Base-by-base conservation (phyloP, 164 flowering plant species). In the Macadamia tetraphylla region DNA sequence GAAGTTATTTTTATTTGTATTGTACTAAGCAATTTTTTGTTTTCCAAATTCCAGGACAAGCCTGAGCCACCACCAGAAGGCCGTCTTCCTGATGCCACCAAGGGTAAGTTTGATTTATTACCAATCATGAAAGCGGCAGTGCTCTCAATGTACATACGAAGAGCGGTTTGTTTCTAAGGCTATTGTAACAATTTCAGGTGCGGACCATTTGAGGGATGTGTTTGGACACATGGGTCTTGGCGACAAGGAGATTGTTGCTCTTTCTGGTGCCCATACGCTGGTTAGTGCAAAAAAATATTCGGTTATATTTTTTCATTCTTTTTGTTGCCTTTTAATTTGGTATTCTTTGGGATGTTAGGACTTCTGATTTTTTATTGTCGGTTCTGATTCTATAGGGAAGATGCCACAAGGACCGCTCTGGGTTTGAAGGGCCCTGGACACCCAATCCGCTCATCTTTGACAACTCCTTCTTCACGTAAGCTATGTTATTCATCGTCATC, bases 1-100 rank as follows among this genome's bases (percentile, higher is more conserved):
- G 5, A 35, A 0, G 40, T 35, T 35, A 35, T 35, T 35, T 35
- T 0, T 35, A 35, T 23, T 23, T 23, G 0, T 35, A 35, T 35
- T 35, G 5, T 35, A 35, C 5, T 35, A 35, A 35, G 40, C 40
- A 35, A 35, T 35, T 35, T 35, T 35, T 35, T 35, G 40, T 30
- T 49, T 29, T 53, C 57, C 23, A 23, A 23, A 31, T 58, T 12
- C 59, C 86, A 94, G 98, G 98, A 94, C 87, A 90, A 90, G 79
- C 71, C 80, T 9, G 76, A 79, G 61, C 88, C 97, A 69, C 96
- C 98, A 4, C 80, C 80, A 2, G 98, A 94, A 71, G 98, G 98
- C n/a, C 98, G 98, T 67, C 77, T 94, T 35, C 98, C 98, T 72
- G 85, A 90, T 83, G 97, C 98, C 32, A 88, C 89, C 66, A 77